These are phyloP conservation scores for Fusarium graminum DNA, from an alignment of 2,329 filamentous ascomycete species.

Conservation along the genomic window DNA sequence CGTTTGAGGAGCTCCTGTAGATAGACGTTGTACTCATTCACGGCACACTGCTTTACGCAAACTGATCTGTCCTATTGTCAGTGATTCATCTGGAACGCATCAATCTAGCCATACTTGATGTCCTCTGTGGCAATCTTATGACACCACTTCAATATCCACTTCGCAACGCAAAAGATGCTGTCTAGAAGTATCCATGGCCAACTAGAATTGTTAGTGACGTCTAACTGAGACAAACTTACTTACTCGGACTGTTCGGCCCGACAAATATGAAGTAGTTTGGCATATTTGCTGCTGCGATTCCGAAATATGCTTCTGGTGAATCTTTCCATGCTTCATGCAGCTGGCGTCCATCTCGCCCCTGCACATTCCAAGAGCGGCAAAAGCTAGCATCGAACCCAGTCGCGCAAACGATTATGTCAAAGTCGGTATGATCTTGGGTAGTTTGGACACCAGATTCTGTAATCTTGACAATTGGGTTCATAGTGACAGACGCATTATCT, in stretches of 20 bases:
- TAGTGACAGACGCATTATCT: slow-evolving; percentile 22
- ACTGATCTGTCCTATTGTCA: neutral
- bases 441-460: slow-evolving; percentile 18
- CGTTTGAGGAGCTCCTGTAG: slow-evolving; percentile 15
- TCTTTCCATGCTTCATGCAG: slow-evolving; percentile 21
- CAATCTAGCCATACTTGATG: slow-evolving; percentile 4
- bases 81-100: accelerated
- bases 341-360: slow-evolving; percentile 2
- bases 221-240: neutral
- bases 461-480: slow-evolving; percentile 15
- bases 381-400: slow-evolving; percentile 37
- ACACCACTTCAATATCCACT: slow-evolving; percentile 12
- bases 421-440: neutral
- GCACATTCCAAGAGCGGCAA: neutral
- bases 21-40: slow-evolving; percentile 28
- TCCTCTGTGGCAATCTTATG: slow-evolving; percentile 9
- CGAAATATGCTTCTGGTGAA: slow-evolving; percentile 20
- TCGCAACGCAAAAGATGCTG: neutral
- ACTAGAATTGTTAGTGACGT: neutral
- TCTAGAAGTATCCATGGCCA: neutral
- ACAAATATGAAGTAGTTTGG: slow-evolving; percentile 8
- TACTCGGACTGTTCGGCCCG: slow-evolving; percentile 2
- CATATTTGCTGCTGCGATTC: neutral
- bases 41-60: neutral
- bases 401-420: slow-evolving; percentile 32